Percentiles rank a stretch among this genome's conserved stretches.
These are phyloP conservation scores for Iberis pinnata DNA, from an alignment of 345 rosid genomes.

Conservation along the genomic window DNA sequence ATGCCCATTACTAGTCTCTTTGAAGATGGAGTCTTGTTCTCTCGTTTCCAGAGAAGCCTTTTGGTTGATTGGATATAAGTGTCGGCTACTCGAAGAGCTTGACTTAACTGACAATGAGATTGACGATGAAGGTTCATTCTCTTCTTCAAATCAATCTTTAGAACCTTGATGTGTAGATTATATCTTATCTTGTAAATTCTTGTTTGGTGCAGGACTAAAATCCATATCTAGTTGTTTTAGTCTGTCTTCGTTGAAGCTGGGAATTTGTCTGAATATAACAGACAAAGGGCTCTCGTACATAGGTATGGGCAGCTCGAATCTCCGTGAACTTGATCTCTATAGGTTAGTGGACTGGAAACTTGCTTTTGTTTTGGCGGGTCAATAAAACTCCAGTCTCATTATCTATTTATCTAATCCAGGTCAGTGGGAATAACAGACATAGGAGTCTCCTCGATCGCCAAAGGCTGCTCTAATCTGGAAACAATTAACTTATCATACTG, in stretches of 20 bases:
- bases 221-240: constrained; percentile 37
- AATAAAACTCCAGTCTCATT: constrained; percentile 1
- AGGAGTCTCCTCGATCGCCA: constrained; percentile 28
- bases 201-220: constrained; percentile 33
- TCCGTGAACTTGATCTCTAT: constrained; percentile 44
- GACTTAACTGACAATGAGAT: constrained; percentile 42
- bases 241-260: constrained; percentile 37
- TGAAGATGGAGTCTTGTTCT: constrained; percentile 48
- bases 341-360: constrained; percentile 28
- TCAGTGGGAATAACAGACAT: constrained; percentile 32
- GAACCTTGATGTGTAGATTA: background rate
- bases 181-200: background rate
- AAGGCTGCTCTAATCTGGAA: constrained; percentile 34
- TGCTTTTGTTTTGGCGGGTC: background rate
- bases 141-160: constrained; percentile 2
- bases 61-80: constrained; percentile 39
- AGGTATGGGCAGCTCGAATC: constrained; percentile 33
- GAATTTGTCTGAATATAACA: constrained; percentile 38
- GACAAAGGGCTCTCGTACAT: constrained; percentile 36
- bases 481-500: constrained; percentile 40
- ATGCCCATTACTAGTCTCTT: constrained; percentile 36
- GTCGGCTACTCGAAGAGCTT: constrained; percentile 37
- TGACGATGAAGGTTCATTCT: constrained; percentile 34
- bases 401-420: constrained; percentile 21
- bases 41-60: constrained; percentile 41